Conservation (phyloP, 495 filamentous ascomycete species). For the Penicillium angulare region DNA sequence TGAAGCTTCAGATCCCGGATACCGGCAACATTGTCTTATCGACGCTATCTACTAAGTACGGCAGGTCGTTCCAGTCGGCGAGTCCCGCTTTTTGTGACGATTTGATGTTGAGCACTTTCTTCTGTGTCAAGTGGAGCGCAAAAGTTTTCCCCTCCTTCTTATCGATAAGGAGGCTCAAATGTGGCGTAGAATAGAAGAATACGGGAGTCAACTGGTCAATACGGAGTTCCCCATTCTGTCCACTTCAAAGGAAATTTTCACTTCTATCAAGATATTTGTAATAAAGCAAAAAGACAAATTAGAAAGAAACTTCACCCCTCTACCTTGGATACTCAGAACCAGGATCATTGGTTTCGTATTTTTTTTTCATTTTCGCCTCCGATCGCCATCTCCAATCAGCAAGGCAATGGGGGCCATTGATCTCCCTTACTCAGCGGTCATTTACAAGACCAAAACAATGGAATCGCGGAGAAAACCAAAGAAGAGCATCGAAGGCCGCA, state of each 20-base stretch:
- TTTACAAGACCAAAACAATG: slow-evolving; percentile 6
- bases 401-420: background rate
- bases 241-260: too few relatives aligned
- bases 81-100: slow-evolving; percentile 16
- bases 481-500: slow-evolving; percentile 32
- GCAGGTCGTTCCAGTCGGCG: slow-evolving; percentile 8
- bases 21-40: background rate
- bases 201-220: background rate
- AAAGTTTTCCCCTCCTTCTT: slow-evolving; percentile 17
- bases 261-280: too few relatives aligned
- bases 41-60: background rate
- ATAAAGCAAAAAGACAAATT: too few relatives aligned
- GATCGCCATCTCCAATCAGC: background rate
- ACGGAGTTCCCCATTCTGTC: background rate
- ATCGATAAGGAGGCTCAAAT: slow-evolving; percentile 24
- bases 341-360: too few relatives aligned
- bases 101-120: background rate
- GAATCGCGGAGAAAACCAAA: slow-evolving; percentile 25
- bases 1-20: background rate
- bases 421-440: slow-evolving; percentile 3
- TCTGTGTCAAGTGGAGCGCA: slow-evolving; percentile 17
- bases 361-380: background rate
- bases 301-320: background rate
- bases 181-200: too few relatives aligned
- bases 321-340: too few relatives aligned